Evolutionary conservation across 176 grass and related monocot genomes (phyloP).

Genomic region (Bonia amplexicaulis): DNA sequence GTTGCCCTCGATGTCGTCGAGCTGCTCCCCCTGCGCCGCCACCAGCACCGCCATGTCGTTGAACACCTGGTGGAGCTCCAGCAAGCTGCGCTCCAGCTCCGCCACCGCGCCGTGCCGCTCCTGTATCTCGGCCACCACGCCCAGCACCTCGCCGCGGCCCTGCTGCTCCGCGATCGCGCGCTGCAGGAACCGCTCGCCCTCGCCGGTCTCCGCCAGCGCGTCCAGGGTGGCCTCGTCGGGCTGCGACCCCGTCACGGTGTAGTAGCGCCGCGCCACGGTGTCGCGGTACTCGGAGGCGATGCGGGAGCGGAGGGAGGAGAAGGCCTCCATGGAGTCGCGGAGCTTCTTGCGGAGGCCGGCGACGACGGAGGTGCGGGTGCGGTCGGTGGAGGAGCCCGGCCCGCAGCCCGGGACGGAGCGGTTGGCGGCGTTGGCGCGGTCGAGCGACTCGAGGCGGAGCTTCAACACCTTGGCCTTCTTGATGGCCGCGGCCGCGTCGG

Average conservation of each 20-base stretch:
- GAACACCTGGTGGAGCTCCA: conserved; percentile 97
- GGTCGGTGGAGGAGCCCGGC: conserved; percentile 46
- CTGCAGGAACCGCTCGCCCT: conserved; percentile 78
- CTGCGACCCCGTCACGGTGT: conserved; percentile 66
- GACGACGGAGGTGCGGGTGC: conserved; percentile 77
- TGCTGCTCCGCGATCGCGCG: conserved; percentile 87
- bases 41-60: conserved; percentile 95
- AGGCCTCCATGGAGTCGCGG: conserved; percentile 71
- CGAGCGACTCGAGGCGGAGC: conserved; percentile 80
- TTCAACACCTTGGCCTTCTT: conserved; percentile 95
- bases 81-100: conserved; percentile 62
- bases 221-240: conserved; percentile 75
- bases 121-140: conserved; percentile 88
- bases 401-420: conserved; percentile 67
- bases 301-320: conserved; percentile 53
- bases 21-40: conserved; percentile 78
- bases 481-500: conserved; percentile 53
- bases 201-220: conserved; percentile 51
- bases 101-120: conserved; percentile 78
- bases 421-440: conserved; percentile 94
- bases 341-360: conserved; percentile 86
- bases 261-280: conserved; percentile 72
- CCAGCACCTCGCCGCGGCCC: conserved; percentile 56
- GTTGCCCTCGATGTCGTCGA: conserved; percentile 81
- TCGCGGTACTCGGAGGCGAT: conserved; percentile 64